Conservation (phyloP, 1,284 basidiomycete species). For the Caloboletus firmus region DNA sequence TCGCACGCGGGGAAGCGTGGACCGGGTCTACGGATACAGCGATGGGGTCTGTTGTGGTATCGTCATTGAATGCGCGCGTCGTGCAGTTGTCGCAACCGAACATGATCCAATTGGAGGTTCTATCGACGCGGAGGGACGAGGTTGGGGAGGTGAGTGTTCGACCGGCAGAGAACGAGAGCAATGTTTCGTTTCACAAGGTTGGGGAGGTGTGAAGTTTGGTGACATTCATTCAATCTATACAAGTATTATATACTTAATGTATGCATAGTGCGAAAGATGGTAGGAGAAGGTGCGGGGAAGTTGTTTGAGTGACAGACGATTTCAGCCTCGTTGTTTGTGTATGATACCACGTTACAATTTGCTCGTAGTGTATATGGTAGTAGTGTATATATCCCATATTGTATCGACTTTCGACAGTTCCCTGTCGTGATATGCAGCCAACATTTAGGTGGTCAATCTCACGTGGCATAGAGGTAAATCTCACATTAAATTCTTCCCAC, state of each 20-base stretch:
- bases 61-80: neutral
- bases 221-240: too few species aligned
- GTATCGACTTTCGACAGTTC: too few species aligned
- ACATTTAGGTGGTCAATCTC: too few species aligned
- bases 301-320: neutral
- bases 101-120: neutral
- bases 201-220: neutral
- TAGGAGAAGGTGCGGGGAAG: too few species aligned
- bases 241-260: neutral
- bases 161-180: neutral
- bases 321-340: too few species aligned
- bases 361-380: too few species aligned
- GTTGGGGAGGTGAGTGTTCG: neutral
- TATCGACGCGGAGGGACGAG: neutral
- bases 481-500: too few species aligned
- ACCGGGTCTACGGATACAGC: neutral
- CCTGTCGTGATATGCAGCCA: too few species aligned
- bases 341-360: too few species aligned
- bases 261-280: too few species aligned
- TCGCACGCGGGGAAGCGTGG: conserved; percentile 17
- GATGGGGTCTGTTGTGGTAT: neutral
- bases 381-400: too few species aligned
- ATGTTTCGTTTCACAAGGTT: neutral
- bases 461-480: too few species aligned
- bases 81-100: neutral